phyloP scores from a whole-genome alignment of 2,329 filamentous ascomycete genomes.

The Talaromyces piceae region DNA sequence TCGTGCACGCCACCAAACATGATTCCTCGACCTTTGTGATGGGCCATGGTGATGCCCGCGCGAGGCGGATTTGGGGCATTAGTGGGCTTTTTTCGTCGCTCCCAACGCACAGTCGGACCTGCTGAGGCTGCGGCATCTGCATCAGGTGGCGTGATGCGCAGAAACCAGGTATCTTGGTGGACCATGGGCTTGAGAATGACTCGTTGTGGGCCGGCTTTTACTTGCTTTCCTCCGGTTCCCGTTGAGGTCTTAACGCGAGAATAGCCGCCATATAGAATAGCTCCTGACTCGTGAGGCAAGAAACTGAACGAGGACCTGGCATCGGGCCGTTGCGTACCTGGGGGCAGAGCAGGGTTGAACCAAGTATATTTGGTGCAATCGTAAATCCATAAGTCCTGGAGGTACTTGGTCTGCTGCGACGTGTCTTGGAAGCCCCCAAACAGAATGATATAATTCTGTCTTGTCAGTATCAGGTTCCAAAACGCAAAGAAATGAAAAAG shows the following conservation, averaged over 20 bases:
- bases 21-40: constrained; percentile 87
- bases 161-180: constrained; percentile 91
- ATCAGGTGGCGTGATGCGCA: constrained; percentile 68
- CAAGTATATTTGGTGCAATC: constrained; percentile 82
- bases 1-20: constrained; percentile 93
- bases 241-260: constrained; percentile 73
- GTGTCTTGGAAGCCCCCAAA: constrained; percentile 98
- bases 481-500: neutral
- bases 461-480: neutral
- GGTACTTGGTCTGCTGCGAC: constrained; percentile 86
- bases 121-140: constrained; percentile 59
- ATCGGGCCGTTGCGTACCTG: constrained; percentile 80
- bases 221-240: constrained; percentile 49
- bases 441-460: constrained; percentile 75
- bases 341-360: constrained; percentile 67
- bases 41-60: constrained; percentile 87
- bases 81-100: constrained; percentile 82
- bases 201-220: constrained; percentile 50
- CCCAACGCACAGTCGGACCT: constrained; percentile 75
- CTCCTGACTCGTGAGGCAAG: constrained; percentile 81
- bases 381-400: constrained; percentile 92
- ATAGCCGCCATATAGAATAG: constrained; percentile 88
- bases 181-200: constrained; percentile 79
- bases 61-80: constrained; percentile 78
- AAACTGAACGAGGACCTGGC: constrained; percentile 86